phyloP scores from a whole-genome alignment of 208 protist species.

The Leishmania gerbilli region DNA sequence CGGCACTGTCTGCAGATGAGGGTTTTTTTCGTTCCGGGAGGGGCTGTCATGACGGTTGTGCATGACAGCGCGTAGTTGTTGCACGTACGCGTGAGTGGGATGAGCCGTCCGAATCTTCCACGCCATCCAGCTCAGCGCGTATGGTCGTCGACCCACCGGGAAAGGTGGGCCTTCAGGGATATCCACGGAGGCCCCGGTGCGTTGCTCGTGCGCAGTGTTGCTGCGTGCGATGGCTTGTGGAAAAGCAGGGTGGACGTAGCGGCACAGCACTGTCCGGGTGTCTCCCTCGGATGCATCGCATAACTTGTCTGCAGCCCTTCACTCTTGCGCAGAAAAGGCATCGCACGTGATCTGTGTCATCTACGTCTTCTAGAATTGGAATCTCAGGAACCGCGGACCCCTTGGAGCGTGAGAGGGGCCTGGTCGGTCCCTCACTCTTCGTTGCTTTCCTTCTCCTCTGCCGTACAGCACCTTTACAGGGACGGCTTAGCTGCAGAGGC shows the following conservation, averaged over 20 bases:
- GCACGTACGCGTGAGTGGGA: too few species aligned
- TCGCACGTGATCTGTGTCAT: background rate
- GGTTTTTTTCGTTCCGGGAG: too few species aligned
- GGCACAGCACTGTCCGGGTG: background rate
- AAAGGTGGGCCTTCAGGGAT: too few species aligned
- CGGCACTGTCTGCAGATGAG: too few species aligned
- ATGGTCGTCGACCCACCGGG: too few species aligned
- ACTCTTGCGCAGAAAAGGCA: background rate
- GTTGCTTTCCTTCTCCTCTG: background rate
- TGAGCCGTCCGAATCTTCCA: too few species aligned
- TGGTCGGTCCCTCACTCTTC: background rate
- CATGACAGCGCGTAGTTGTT: too few species aligned
- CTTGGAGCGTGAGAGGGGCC: background rate
- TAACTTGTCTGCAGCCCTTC: background rate
- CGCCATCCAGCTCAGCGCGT: too few species aligned
- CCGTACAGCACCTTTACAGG: background rate
- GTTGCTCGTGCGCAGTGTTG: too few species aligned
- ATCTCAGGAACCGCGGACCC: background rate
- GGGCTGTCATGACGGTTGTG: too few species aligned
- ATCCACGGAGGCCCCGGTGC: too few species aligned
- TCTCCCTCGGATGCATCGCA: background rate
- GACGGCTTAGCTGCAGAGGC: conserved; percentile 7
- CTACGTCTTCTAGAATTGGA: background rate
- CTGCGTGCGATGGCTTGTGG: too few species aligned
- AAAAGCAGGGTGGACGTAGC: background rate